Evolutionary conservation across 495 filamentous ascomycete species (phyloP).

Genomic region (Xylaria cubensis): DNA sequence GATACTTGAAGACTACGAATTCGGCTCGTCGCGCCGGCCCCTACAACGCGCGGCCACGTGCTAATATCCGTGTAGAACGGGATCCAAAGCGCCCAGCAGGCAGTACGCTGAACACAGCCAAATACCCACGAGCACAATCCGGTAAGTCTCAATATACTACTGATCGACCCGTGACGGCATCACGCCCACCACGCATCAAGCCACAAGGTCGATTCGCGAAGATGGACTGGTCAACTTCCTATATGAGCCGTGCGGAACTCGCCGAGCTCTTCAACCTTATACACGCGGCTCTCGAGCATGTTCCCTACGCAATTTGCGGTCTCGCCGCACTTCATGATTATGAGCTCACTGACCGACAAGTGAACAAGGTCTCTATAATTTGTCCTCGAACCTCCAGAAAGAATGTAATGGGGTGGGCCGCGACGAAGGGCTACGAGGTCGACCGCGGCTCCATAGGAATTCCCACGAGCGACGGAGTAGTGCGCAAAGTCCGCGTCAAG

Average conservation of each 20-base stretch:
- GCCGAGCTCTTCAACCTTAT: conserved; percentile 41
- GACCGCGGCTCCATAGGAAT: conserved; percentile 35
- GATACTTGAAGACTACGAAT: neutral
- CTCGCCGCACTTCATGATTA: conserved; percentile 46
- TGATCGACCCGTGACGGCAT: neutral
- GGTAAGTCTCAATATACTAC: neutral
- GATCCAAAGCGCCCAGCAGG: neutral
- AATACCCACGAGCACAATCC: neutral
- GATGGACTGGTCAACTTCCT: conserved; percentile 29
- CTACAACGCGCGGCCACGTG: conserved; percentile 23
- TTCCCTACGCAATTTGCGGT: conserved; percentile 50
- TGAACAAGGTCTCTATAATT: conserved; percentile 39
- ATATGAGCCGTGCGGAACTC: conserved; percentile 28
- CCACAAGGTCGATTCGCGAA: neutral
- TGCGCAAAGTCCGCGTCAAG: conserved; percentile 37
- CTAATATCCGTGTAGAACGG: conserved; percentile 9
- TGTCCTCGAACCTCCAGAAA: conserved; percentile 39
- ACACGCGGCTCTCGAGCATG: conserved; percentile 41
- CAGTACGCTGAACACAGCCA: neutral
- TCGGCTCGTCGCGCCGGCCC: neutral
- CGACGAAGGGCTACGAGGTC: conserved; percentile 25
- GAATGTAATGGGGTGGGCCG: conserved; percentile 43
- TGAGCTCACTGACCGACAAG: conserved; percentile 36
- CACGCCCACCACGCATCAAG: conserved; percentile 3
- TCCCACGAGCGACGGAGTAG: conserved; percentile 9